Conservation (phyloP, 2,329 filamentous ascomycete species). For the Penicillium corylophilum region DNA sequence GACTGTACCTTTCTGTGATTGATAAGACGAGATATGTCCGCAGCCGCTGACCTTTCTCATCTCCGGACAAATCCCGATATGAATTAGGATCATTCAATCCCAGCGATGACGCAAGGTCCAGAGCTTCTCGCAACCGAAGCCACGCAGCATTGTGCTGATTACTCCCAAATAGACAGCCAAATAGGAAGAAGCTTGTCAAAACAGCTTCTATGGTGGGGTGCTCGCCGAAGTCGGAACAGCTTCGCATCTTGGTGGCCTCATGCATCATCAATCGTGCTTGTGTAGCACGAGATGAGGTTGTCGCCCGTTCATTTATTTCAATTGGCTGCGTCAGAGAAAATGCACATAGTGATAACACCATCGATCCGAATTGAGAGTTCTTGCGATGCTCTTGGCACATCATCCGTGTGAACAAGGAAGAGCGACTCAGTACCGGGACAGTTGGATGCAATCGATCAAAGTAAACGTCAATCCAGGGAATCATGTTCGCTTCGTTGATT, state of each 20-base stretch:
- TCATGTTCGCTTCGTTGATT: conserved; percentile 44
- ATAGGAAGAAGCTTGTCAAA: conserved; percentile 74
- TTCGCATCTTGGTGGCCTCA: conserved; percentile 46
- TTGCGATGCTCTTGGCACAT: conserved; percentile 44
- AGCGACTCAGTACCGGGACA: conserved; percentile 42
- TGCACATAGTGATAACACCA: conserved; percentile 44
- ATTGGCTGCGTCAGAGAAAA: conserved; percentile 48
- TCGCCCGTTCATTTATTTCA: conserved; percentile 42
- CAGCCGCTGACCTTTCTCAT: conserved; percentile 42
- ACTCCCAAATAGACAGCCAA: conserved; percentile 67
- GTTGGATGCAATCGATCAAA: conserved; percentile 47
- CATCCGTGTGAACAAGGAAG: conserved; percentile 44
- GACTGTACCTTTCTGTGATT: conserved; percentile 33
- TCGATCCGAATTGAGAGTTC: conserved; percentile 45
- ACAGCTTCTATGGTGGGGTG: conserved; percentile 43
- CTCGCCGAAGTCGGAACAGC: conserved; percentile 43
- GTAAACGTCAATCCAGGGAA: conserved; percentile 45
- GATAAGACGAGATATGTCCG: conserved; percentile 39
- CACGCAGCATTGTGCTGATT: conserved; percentile 75
- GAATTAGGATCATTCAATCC: conserved; percentile 42
- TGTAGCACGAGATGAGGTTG: conserved; percentile 33
- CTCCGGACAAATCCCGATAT: conserved; percentile 37
- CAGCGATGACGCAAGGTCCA: conserved; percentile 43
- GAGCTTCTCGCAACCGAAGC: conserved; percentile 72
- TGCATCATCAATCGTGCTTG: conserved; percentile 45